A percentile compares a stretch with the other conserved stretches of the same genome.
These are phyloP conservation scores for Fusarium stilboides DNA, from an alignment of 2,329 filamentous ascomycete genomes.

Conservation along the genomic window DNA sequence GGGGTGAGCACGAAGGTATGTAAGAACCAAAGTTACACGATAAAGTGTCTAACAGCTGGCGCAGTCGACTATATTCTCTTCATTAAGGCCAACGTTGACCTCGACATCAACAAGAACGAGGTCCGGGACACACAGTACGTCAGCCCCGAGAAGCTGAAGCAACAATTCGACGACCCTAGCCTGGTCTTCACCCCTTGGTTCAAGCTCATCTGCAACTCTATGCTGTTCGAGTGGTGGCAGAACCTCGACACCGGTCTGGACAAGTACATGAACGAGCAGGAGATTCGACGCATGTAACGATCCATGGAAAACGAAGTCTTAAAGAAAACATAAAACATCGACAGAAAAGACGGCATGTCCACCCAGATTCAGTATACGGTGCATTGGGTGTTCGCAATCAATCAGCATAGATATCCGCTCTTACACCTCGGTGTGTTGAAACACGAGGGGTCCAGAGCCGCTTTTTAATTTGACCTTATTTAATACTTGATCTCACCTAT, in stretches of 20 bases:
- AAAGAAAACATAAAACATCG: slow-evolving; percentile 15
- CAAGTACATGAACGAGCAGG: slow-evolving; percentile 86
- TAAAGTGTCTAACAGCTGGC: slow-evolving; percentile 31
- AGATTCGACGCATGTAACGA: slow-evolving; percentile 84
- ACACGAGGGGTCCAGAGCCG: slow-evolving; percentile 23
- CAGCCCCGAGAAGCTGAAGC: slow-evolving; percentile 83
- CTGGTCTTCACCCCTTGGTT: slow-evolving; percentile 98
- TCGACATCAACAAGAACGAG: slow-evolving; percentile 88
- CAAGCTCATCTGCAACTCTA: slow-evolving; percentile 97
- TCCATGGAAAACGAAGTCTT: slow-evolving; percentile 13
- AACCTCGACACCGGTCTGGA: slow-evolving; percentile 86
- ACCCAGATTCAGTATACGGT: slow-evolving; percentile 9
- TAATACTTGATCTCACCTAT: slow-evolving; percentile 5
- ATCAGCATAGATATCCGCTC: slow-evolving; percentile 51
- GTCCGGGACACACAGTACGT: slow-evolving; percentile 89
- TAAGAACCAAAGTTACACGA: slow-evolving; percentile 34
- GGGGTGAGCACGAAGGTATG: slow-evolving; percentile 98
- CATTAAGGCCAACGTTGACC: slow-evolving; percentile 92
- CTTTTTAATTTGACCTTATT: slow-evolving; percentile 45
- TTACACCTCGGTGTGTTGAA: slow-evolving; percentile 18
- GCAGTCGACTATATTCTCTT: slow-evolving; percentile 98
- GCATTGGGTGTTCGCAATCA: slow-evolving; percentile 41
- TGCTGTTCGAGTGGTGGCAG: slow-evolving; percentile 98
- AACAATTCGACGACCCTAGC: slow-evolving; percentile 84
- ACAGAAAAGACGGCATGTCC: slow-evolving; percentile 9